Evolutionary conservation across 2,329 filamentous ascomycete species (phyloP), one percentile per base, ranked within the genome.

Genomic region (Teratosphaeria pseudoeucalypti): DNA sequence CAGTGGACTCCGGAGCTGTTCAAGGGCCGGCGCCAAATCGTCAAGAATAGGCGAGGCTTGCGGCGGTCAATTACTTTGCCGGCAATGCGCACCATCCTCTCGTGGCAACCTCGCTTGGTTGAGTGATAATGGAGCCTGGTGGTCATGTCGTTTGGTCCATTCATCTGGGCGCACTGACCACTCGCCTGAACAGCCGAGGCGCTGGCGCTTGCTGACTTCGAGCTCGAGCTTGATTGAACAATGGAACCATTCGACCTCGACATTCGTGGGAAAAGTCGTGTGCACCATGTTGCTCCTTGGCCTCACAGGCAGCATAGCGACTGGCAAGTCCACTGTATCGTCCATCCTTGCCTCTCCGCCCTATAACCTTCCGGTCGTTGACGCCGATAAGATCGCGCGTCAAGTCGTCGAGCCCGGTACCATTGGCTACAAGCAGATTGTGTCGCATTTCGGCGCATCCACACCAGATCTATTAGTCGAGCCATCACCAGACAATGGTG

Each of bases 311-410:
- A 96, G 92, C 62, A 97, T 99, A 72, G 94, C 94, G 62, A 99
- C 94, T 6, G 94, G 94, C 73, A 99, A 99, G 82, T 96, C 92
- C 54, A 99, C 92, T 65, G 91, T 96, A 58, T 96, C 94, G 32
- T 80, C 82, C 47, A 82, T 96, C 67, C 88, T 99, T 68, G 85
- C 88, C 56, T 81, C 84, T 4, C 79, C 89, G 5, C 94, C 92
- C 0, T 89, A 96, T 79, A 87, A 84, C 62, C 82, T 99, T 62
- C 92, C 94, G 68, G 82, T 99, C 67, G 87, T 99, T 77, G 94
- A 99, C 72, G 92, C 94, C 71, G 94, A 99, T 77, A 77, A 95
- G 59, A 82, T 97, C 62, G 92, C 94, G 55, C 91, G 92, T 67
- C 83, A 94, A 73, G 94, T 97, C 61, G 92, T 99, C 72, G 90